Base-by-base conservation (phyloP, 2,329 filamentous ascomycete species). In the Xylariomycetidae sp. region DNA sequence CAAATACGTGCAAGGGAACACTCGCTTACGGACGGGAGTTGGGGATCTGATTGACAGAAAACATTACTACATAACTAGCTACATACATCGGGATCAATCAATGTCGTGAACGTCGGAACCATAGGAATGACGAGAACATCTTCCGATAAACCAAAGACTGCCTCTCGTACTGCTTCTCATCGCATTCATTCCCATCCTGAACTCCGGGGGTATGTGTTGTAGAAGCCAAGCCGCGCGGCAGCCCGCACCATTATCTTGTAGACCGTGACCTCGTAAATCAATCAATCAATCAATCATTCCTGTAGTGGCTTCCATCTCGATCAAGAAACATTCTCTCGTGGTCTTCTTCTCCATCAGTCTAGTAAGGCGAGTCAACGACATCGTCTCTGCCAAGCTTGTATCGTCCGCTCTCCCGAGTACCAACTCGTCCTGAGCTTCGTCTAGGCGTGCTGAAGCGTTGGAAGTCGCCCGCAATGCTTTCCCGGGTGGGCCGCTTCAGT, bases 401-500 rank as follows among this genome's bases (percentile, higher is more conserved):
- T 15, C 80, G 70, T 2, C 76, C 72, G 41, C 75, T 79, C 15
- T 69, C 63, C 25, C 61, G 62, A 1, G 64, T 74, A 2, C 70
- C 67, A 30, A 81, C 67, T 3, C 74, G 62, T 5, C 69, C 69
- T 3, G 67, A 65, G 42, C 67, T 70, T 42, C 70, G 64, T 25
- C 72, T 62, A 35, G 56, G 72, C 42, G 63, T 69, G 53, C 66
- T 70, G 27, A 63, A 66, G 42, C 61, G 64, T 32, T 61, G 57
- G 28, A 72, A 62, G 48, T 80, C 61, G 22, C 77, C 71, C 12
- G 86, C 85, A 58, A 98, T 97, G 59, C 88, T 96, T 68, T 98
- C 88, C 23, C 92, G 72, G 1, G 92, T 97, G 2, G 90, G 88
- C 53, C 82, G 82, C 70, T 87, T 87, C 54, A 98, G 75, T 37